Conservation (phyloP, 2,329 filamentous ascomycete genomes). For the Colletotrichum horii region DNA sequence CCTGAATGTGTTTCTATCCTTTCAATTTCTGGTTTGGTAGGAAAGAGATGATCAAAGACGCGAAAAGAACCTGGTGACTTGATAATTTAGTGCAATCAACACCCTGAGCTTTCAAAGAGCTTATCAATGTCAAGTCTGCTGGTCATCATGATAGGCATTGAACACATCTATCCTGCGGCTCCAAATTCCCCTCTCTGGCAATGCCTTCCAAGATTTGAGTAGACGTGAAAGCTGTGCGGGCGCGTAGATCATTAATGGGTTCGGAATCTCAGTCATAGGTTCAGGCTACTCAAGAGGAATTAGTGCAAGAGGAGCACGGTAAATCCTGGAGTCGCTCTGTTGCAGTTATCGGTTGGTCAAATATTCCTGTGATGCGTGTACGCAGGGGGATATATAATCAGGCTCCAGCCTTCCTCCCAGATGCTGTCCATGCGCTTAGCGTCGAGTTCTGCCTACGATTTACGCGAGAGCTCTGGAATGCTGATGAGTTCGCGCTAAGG, state of each 20-base stretch:
- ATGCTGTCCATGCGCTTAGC: not conserved
- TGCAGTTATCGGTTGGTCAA: not conserved
- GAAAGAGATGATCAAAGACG: not conserved
- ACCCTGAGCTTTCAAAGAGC: not conserved
- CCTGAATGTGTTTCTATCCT: not conserved
- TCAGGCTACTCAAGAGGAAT: not conserved
- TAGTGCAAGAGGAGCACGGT: not conserved
- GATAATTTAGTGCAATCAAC: not conserved
- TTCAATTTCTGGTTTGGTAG: not conserved
- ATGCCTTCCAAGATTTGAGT: not conserved
- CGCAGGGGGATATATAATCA: no score
- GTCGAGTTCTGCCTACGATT: not conserved
- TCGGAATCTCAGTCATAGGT: not conserved
- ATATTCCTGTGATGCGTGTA: not conserved
- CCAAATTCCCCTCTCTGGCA: not conserved
- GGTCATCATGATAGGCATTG: not conserved
- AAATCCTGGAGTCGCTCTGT: fast-evolving
- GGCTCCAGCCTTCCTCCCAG: no score
- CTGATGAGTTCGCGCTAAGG: not conserved
- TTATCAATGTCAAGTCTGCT: not conserved
- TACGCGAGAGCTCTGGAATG: not conserved
- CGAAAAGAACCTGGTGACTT: not conserved
- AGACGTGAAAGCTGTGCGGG: not conserved
- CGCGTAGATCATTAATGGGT: fast-evolving
- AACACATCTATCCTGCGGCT: not conserved